These are phyloP conservation scores for Telopea speciosissima DNA, from an alignment of 177 flowering plant genomes.

Conservation along the genomic window DNA sequence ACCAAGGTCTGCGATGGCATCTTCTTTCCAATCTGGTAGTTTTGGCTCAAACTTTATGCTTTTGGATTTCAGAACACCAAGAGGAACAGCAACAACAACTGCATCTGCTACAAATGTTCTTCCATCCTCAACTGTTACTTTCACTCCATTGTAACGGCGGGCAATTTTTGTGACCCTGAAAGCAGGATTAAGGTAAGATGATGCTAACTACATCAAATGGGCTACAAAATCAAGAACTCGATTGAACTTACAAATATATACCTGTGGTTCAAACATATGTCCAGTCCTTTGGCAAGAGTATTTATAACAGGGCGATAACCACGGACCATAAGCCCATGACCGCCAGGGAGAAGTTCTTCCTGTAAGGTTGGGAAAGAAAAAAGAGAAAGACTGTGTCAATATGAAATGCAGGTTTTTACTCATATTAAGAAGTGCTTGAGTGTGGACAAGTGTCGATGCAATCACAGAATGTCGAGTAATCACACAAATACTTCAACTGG, in stretches of 20 bases:
- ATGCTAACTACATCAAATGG: background rate
- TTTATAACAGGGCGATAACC: constrained; percentile 90
- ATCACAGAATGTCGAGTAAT: background rate
- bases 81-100: constrained; percentile 62
- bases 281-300: constrained; percentile 87
- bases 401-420: no score
- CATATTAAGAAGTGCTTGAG: no score
- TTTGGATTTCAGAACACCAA: constrained; percentile 67
- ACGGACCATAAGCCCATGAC: constrained; percentile 96
- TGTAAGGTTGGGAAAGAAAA: constrained; percentile 14
- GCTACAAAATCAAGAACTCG: background rate
- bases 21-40: constrained; percentile 83
- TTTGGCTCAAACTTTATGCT: constrained; percentile 64
- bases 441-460: no score
- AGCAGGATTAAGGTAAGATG: background rate
- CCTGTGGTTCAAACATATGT: constrained; percentile 79
- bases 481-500: background rate
- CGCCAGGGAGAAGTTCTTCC: constrained; percentile 95
- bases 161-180: constrained; percentile 52
- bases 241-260: constrained; percentile 13
- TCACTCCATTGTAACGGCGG: constrained; percentile 52
- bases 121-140: constrained; percentile 68
- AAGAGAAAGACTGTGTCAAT: no score
- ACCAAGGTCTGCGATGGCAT: constrained; percentile 70
- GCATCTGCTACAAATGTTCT: constrained; percentile 68